These are phyloP conservation scores for Umbelopsis ramanniana DNA, from an alignment of 192 early-diverging fungal genomes.

Conservation along the genomic window DNA sequence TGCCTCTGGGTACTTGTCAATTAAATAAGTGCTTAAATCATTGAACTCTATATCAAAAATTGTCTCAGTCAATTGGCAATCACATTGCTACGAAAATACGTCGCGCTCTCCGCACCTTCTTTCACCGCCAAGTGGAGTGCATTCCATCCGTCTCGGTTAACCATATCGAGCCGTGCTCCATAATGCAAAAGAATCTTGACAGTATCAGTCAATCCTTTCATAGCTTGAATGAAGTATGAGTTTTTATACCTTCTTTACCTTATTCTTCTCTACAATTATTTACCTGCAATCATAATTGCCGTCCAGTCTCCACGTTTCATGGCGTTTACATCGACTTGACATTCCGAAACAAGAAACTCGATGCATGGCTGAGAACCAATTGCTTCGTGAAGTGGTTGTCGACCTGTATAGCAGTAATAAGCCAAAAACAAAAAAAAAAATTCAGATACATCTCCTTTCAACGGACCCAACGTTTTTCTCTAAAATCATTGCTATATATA, in stretches of 20 bases:
- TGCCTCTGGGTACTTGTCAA: constrained; percentile 28
- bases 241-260: not conserved
- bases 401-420: constrained; percentile 19
- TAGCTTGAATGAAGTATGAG: constrained; percentile 21
- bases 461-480: not conserved
- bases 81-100: not conserved
- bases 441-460: no score
- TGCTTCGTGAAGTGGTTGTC: constrained; percentile 47
- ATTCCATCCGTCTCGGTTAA: constrained; percentile 46
- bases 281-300: constrained; percentile 46
- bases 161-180: constrained; percentile 34
- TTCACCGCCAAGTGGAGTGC: constrained; percentile 50
- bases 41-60: constrained; percentile 30
- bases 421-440: not conserved
- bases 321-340: constrained; percentile 44
- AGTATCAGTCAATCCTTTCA: constrained; percentile 40
- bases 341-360: constrained; percentile 29
- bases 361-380: constrained; percentile 38
- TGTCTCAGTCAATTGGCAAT: not conserved
- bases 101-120: constrained; percentile 28
- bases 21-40: constrained; percentile 32
- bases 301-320: constrained; percentile 54
- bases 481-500: not conserved
- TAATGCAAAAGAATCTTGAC: constrained; percentile 30
- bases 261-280: not conserved